Evolutionary conservation across 768 basidiomycete genomes (phyloP), one percentile per base, ranked within the genome.

Genomic region (Megacollybia marginata): DNA sequence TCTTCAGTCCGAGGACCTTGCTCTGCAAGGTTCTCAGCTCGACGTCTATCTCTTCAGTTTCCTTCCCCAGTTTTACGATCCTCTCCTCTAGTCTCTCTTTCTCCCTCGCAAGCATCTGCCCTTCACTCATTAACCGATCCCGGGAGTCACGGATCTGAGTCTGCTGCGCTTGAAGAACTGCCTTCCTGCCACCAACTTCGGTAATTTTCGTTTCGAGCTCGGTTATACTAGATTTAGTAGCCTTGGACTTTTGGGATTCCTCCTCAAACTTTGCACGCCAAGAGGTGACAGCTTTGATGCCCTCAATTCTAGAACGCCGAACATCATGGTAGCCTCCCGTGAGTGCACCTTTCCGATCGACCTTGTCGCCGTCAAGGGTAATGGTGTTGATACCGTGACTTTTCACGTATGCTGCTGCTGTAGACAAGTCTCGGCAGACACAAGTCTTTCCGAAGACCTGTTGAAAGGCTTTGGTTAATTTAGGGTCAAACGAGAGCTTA

Each of bases 391-490:
- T 86, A 1, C 85, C 85, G 62, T 98, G 93, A 57, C 85, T 88
- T 65, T 95, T 88, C 46, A 94, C 92, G 64, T 96, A 98, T 9
- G 90, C 88, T 6, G 92, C 90, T 19, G 93, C 94, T 54, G 92
- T 85, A 9, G 85, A 85, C 49, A 99, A 78, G 63, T 96, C 92
- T 42, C 87, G 80, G 63, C 95, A 97, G 19, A 99, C 91, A 64
- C 94, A 92, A 0, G 95, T 98, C 67, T 92, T 92, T 34, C 94
- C 93, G 55, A 99, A 99, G 10, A 98, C 94, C 61, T 98, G 96
- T 59, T 92, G 83, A 68, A 98, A 92, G 0, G 96, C 96, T 56
- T 88, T 88, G 43, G 76, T 72, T 59, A 83, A 86, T 16, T 62
- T 65, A 0, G 69, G 70, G 47, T 93, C 86, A 61, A 82, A 98